Conservation (phyloP, 2,329 filamentous ascomycete genomes). For the Hypoxylon sp. region DNA sequence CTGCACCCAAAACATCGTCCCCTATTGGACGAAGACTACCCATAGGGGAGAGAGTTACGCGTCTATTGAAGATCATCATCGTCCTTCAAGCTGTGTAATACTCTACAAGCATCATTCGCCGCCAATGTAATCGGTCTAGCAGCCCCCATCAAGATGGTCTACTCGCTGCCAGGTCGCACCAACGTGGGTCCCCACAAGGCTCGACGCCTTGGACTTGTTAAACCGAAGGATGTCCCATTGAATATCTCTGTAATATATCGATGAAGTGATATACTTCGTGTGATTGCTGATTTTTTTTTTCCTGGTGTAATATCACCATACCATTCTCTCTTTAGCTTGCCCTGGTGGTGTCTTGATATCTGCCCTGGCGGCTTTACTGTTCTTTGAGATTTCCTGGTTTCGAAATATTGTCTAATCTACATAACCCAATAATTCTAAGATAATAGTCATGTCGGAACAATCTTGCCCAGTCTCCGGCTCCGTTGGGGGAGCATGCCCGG, state of each 20-base stretch:
- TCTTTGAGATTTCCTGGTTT: slow-evolving; percentile 14
- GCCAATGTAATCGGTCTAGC: slow-evolving; percentile 1
- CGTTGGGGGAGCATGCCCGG: slow-evolving; percentile 37
- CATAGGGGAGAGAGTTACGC: slow-evolving; percentile 22
- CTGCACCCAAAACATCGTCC: slow-evolving; percentile 14
- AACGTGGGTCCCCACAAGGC: slow-evolving; percentile 19
- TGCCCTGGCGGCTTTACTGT: slow-evolving; percentile 33
- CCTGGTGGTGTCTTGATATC: slow-evolving; percentile 33
- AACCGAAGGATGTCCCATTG: slow-evolving; percentile 9
- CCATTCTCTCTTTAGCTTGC: slow-evolving; percentile 14
- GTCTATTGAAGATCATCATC: slow-evolving; percentile 18
- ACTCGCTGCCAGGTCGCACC: neutral
- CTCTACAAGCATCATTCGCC: slow-evolving; percentile 3
- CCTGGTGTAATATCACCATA: too few species aligned
- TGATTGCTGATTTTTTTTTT: too few species aligned
- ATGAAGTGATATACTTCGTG: too few species aligned
- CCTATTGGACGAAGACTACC: slow-evolving; percentile 6
- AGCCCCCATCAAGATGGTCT: neutral
- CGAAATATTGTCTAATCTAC: too few species aligned
- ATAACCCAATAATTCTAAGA: slow-evolving; percentile 22
- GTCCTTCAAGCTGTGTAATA: slow-evolving; percentile 11
- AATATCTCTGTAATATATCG: too few species aligned
- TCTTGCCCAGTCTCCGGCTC: slow-evolving; percentile 36
- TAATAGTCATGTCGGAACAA: slow-evolving; percentile 34
- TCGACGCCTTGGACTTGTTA: slow-evolving; percentile 20